Conservation (phyloP, 306 rosid genomes). For the Quercus gilva region DNA sequence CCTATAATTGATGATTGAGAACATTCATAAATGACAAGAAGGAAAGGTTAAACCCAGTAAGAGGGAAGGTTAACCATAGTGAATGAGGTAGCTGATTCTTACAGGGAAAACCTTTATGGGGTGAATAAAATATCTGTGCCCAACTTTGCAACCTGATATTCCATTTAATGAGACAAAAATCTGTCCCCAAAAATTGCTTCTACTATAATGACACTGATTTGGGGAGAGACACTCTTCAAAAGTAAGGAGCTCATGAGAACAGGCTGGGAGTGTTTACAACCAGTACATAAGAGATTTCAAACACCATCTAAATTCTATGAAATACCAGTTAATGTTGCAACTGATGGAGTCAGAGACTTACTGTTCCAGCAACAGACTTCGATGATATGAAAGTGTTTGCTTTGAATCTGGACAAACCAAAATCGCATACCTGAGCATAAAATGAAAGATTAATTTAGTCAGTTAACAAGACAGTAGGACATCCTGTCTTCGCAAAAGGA, state of each 20-base stretch:
- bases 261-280: background rate
- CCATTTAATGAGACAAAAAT: background rate
- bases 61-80: background rate
- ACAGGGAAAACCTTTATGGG: background rate
- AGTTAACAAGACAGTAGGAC: background rate
- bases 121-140: background rate
- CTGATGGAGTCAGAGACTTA: conserved; percentile 35
- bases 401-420: conserved; percentile 97
- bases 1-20: conserved; percentile 3
- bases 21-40: background rate
- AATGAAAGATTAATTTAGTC: conserved; percentile 19
- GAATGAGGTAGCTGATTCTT: background rate
- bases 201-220: background rate
- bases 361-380: conserved; percentile 97
- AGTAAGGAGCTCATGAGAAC: background rate
- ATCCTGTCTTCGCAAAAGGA: background rate
- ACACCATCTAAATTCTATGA: background rate
- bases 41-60: background rate
- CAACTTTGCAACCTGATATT: background rate
- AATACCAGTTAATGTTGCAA: background rate
- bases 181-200: background rate
- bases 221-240: background rate
- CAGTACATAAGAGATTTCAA: background rate
- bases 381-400: conserved; percentile 89
- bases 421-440: conserved; percentile 72